Evolutionary conservation across 805 yeast genomes (phyloP), one percentile per base, ranked within the genome.

Genomic region (Vanderwaltozyma yarrowii): DNA sequence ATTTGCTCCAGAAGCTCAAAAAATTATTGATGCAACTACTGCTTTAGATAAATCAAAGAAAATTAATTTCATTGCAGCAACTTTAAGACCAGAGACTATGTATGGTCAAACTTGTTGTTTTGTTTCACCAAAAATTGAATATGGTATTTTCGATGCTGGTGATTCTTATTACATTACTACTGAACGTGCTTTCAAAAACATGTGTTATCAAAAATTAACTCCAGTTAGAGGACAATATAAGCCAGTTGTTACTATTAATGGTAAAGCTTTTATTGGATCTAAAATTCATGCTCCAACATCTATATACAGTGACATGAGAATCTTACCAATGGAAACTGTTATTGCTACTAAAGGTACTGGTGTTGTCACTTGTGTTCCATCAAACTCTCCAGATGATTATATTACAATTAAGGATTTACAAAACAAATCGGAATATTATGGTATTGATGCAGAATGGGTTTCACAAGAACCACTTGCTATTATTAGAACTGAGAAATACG

Each of bases 11-110:
- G 68, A 67, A 38, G 67, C 73, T 40, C 65, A 66, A 28, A 43
- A 53, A 33, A 45, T 57, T 20, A 41, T 60, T 21, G 62, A 58
- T n/a, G 53, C 56, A 17, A 37, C 44, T 37, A 51, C 60, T 18
- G 47, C 45, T 12, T 54, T 75, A 19, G 66, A 62, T 33, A 53
- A 61, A 33, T 61, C 69, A 16, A 85, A 83, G 67, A 81, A 78
- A 51, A 70, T 87, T 21, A 86, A 61, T 66, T 70, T 92, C 44
- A 86, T 92, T 35, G 98, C 98, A 42, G 97, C 97, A 21, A 92
- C 98, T 51, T 76, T 92, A 57, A 80, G 98, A 68, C 96, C 98
- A 24, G 98, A 92, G 68, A 92, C 98, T 50, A 86, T 92, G 96
- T 88, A 88, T 57, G 97, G 96, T 46, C 97, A 92, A 70, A 85